Conservation (phyloP, 106 monocot species). For the Ottelia alismoides region DNA sequence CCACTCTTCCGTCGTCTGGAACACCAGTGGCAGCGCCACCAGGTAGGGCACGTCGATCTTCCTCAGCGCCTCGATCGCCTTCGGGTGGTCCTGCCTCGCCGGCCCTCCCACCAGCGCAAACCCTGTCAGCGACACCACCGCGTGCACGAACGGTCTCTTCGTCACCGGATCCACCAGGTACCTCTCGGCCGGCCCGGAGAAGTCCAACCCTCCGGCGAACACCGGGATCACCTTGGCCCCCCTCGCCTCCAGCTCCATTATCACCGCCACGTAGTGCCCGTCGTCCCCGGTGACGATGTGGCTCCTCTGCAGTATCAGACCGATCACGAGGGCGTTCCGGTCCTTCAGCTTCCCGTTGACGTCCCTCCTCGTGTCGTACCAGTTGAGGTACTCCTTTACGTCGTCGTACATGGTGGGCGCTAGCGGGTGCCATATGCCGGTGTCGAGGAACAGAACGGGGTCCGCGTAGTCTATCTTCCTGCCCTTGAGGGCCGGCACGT, state of each 20-base stretch:
- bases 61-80: slow-evolving; percentile 64
- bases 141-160: slow-evolving; percentile 48
- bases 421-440: slow-evolving; percentile 58
- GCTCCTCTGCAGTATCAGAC: slow-evolving; percentile 53
- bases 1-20: slow-evolving; percentile 95
- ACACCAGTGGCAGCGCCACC: slow-evolving; percentile 69
- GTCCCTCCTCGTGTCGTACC: slow-evolving; percentile 56
- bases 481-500: slow-evolving; percentile 39
- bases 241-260: slow-evolving; percentile 62
- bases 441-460: slow-evolving; percentile 51
- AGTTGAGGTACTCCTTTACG: slow-evolving; percentile 55
- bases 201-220: slow-evolving; percentile 56
- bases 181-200: slow-evolving; percentile 45
- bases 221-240: slow-evolving; percentile 62
- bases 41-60: slow-evolving; percentile 86
- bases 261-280: slow-evolving; percentile 60
- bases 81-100: slow-evolving; percentile 78
- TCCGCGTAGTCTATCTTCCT: slow-evolving; percentile 35
- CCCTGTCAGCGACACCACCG: slow-evolving; percentile 63
- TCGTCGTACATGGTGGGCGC: slow-evolving; percentile 60
- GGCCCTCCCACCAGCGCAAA: slow-evolving; percentile 83
- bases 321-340: slow-evolving; percentile 35
- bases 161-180: slow-evolving; percentile 47
- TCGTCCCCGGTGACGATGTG: slow-evolving; percentile 73
- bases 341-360: slow-evolving; percentile 27